Evolutionary conservation across 257 asterid genomes (phyloP).

Genomic region (Schizonepeta tenuifolia): DNA sequence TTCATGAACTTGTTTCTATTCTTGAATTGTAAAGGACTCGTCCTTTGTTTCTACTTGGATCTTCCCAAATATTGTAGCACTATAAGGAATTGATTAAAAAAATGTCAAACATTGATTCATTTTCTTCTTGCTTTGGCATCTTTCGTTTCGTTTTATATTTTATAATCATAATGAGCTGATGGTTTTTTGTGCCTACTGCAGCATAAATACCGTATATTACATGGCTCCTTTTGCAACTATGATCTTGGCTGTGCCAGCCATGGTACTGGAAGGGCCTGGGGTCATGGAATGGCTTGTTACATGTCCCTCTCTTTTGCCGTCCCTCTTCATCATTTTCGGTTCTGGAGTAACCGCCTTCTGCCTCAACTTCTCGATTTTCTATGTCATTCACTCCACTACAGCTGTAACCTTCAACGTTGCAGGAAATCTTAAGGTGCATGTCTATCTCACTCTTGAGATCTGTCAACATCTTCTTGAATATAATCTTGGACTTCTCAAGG

Average conservation of each 20-base stretch:
- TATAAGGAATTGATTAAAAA: not conserved
- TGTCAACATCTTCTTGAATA: not conserved
- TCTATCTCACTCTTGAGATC: constrained; percentile 19
- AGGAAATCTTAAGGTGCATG: constrained; percentile 88
- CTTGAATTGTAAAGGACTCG: not conserved
- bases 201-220: constrained; percentile 94
- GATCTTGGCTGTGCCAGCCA: constrained; percentile 86
- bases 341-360: constrained; percentile 97
- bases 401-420: constrained; percentile 99
- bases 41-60: not conserved
- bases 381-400: constrained; percentile 95
- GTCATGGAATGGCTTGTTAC: constrained; percentile 67
- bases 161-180: not conserved
- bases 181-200: constrained; percentile 39
- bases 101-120: not conserved
- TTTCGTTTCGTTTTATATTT: not conserved
- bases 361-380: constrained; percentile 92
- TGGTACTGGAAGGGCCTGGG: constrained; percentile 87
- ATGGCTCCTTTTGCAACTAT: constrained; percentile 97
- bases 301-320: constrained; percentile 58
- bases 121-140: not conserved
- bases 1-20: not conserved
- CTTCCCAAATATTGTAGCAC: no score
- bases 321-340: constrained; percentile 70
- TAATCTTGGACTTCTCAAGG: constrained; percentile 1